A percentile compares a stretch with the other conserved stretches of the same genome.
Evolutionary conservation across 2,329 filamentous ascomycete species (phyloP).

Genomic region (Chlorencoelia australis): DNA sequence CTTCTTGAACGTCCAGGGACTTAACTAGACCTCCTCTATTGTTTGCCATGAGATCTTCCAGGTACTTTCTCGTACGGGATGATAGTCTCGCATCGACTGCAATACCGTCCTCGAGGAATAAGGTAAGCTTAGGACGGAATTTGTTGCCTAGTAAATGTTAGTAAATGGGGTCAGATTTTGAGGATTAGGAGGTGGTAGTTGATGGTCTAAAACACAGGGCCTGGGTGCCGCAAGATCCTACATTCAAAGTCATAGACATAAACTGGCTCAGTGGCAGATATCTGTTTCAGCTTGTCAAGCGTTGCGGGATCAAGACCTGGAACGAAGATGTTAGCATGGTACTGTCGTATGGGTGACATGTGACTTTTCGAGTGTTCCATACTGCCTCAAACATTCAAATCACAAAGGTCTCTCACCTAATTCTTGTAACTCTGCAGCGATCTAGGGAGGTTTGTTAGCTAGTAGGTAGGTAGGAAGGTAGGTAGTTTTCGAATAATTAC

Average conservation of each 20-base stretch:
- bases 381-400: constrained; percentile 6
- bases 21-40: too few relatives aligned
- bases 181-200: too few relatives aligned
- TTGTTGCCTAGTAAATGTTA: too few relatives aligned
- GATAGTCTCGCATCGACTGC: constrained; percentile 58
- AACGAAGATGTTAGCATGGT: too few relatives aligned
- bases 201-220: too few relatives aligned
- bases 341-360: too few relatives aligned
- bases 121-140: constrained; percentile 59
- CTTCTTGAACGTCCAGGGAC: too few relatives aligned
- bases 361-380: too few relatives aligned
- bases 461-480: too few relatives aligned
- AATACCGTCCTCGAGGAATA: constrained; percentile 55
- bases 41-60: constrained; percentile 42
- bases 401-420: too few relatives aligned
- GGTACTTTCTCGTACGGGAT: constrained; percentile 44
- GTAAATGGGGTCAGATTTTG: too few relatives aligned
- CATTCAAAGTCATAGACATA: constrained; percentile 48
- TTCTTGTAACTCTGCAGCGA: constrained; percentile 4
- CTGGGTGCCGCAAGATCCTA: too few relatives aligned
- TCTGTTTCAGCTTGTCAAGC: constrained; percentile 10
- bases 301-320: constrained; percentile 2
- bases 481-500: constrained; percentile 52
- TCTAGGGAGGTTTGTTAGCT: not conserved
- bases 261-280: constrained; percentile 4